A percentile compares a stretch with the other conserved stretches of the same genome.
Evolutionary conservation across 2,329 filamentous ascomycete species (phyloP).

Genomic region (Aspergillus pseudonomiae): DNA sequence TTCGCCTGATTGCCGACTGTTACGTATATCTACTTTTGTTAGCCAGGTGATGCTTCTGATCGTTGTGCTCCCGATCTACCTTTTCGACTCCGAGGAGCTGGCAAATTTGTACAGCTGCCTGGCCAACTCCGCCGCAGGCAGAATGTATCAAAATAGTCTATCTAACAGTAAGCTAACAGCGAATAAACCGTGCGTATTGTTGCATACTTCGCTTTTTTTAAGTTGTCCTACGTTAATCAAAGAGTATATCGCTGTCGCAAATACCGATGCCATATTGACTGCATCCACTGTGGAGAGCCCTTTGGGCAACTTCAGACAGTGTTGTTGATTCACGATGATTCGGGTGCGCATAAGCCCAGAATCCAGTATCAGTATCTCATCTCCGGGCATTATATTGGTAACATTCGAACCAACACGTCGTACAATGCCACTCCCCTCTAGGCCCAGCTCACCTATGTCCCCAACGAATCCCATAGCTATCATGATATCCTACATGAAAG

Average conservation of each 20-base stretch:
- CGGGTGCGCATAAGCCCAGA: neutral
- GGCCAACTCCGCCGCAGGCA: neutral
- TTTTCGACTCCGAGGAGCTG: neutral
- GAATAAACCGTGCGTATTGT: neutral
- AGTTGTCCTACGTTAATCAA: neutral
- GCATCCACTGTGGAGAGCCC: neutral
- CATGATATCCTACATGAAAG: neutral
- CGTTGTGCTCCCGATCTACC: neutral
- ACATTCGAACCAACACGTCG: neutral
- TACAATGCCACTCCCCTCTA: neutral
- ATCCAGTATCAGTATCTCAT: neutral
- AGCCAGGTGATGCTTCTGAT: neutral
- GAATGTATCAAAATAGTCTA: neutral
- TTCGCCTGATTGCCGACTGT: conserved; percentile 24
- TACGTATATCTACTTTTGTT: conserved; percentile 18
- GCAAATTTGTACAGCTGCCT: neutral
- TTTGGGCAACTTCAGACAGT: neutral
- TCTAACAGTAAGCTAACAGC: neutral
- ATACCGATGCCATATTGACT: neutral
- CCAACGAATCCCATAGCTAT: neutral
- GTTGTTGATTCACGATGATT: neutral
- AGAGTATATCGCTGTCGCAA: neutral
- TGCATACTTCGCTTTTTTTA: neutral
- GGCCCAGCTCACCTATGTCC: neutral
- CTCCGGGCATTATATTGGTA: neutral